Conservation (phyloP, 495 filamentous ascomycete genomes). For the Penicillium daleae region DNA sequence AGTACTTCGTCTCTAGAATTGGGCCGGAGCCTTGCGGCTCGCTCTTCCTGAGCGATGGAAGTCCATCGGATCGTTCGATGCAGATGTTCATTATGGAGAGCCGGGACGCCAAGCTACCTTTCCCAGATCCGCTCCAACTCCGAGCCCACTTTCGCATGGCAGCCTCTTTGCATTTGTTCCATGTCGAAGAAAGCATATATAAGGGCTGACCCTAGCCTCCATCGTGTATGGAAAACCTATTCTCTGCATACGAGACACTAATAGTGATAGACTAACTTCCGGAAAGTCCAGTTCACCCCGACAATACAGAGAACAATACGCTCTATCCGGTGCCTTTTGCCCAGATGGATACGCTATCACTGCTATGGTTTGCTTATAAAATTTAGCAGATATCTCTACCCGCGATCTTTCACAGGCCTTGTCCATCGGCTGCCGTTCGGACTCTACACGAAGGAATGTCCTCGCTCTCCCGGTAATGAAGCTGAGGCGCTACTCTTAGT, state of each 20-base stretch:
- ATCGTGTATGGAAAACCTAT: neutral
- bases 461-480: slow-evolving; percentile 20
- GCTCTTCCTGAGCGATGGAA: neutral
- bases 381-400: neutral
- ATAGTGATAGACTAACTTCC: neutral
- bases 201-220: neutral
- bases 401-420: neutral
- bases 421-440: slow-evolving; percentile 20
- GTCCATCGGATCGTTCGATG: neutral
- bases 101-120: neutral
- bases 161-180: slow-evolving; percentile 2
- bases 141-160: neutral
- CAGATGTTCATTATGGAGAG: neutral
- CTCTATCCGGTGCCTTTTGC: neutral
- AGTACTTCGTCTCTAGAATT: neutral
- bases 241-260: neutral
- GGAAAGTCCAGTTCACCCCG: neutral
- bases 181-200: neutral
- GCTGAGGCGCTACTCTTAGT: slow-evolving; percentile 13
- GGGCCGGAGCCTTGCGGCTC: neutral
- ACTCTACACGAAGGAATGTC: slow-evolving; percentile 24
- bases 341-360: neutral
- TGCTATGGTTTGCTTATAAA: neutral
- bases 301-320: neutral
- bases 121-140: neutral